Base-by-base conservation (phyloP, 805 yeast species). In the Candida lessepsii region DNA sequence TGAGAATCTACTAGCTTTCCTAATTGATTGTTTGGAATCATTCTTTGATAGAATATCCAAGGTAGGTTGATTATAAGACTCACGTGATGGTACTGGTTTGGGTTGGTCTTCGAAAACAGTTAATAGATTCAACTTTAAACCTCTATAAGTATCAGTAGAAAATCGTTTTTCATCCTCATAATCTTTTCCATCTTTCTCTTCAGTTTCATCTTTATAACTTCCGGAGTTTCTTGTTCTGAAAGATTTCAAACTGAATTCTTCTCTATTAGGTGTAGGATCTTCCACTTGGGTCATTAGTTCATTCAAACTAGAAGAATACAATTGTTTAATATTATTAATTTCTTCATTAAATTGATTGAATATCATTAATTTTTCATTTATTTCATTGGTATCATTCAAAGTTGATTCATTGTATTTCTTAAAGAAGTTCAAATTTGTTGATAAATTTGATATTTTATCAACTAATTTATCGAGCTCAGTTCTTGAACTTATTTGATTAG, bases 1-100 rank as follows among this genome's bases (percentile, higher is more conserved):
- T 7, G 86, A 76, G 42, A 75, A 80, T 33, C 81, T 74, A 25
- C 49, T 52, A 30, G 20, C 16, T 17, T 41, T 40, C n/a, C 41
- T 17, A 31, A 6, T 29, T 4, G 29, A 9, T 9, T 24, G 20
- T 42, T 42, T 14, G 11, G 19, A 7, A 14, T 42, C 37, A 46
- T 15, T 54, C 29, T 46, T 56, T 1, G 70, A 63, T 27, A n/a
- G 29, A 26, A 20, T 20, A 20, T 20, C 23, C 23, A 7, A 7
- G 23, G 9, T 6, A 20, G 9, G n/a, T n/a, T n/a, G n/a, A n/a
- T n/a, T n/a, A 46, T 56, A 67, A 4, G 65, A 49, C 25, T 61
- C 70, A 33, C 51, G 56, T 7, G 50, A 41, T 5, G 49, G 4
- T 19, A 33, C 6, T 1, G 34, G 16, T 1, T 29, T 29, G n/a